A percentile compares a stretch with the other conserved stretches of the same genome.
Conservation (phyloP, 1,284 basidiomycete species). For the Erythrobasidium hasegawianum region DNA sequence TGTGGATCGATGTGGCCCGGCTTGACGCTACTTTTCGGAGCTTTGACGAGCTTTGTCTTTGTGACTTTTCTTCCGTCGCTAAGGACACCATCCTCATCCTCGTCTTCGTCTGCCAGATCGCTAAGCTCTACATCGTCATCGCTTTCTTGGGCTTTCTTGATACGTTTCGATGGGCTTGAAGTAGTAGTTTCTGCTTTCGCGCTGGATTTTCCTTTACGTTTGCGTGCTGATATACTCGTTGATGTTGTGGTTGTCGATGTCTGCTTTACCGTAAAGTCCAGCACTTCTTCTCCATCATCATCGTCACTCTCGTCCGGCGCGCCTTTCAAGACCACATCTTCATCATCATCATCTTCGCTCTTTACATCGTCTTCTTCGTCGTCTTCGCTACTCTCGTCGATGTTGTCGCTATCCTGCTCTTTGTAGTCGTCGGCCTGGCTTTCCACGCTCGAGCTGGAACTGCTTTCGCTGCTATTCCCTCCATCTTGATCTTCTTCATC, state of each 20-base stretch:
- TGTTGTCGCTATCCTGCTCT: conserved; percentile 26
- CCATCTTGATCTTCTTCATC: not conserved
- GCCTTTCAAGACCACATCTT: not conserved
- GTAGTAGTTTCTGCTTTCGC: conserved; percentile 1
- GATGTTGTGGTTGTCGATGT: not conserved
- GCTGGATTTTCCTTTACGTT: conserved; percentile 12
- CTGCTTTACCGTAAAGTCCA: conserved; percentile 12
- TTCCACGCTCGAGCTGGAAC: conserved; percentile 13
- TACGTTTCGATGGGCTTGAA: conserved; percentile 13
- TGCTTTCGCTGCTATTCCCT: conserved; percentile 10
- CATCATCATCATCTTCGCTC: conserved; percentile 21
- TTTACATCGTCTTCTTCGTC: conserved; percentile 7
- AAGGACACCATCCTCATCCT: conserved; percentile 35
- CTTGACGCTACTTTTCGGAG: conserved; percentile 32
- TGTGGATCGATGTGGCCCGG: conserved; percentile 42
- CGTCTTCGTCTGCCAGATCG: conserved; percentile 11
- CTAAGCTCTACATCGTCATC: conserved; percentile 37
- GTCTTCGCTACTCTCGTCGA: conserved; percentile 25
- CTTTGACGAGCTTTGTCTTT: conserved; percentile 22
- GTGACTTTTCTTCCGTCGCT: conserved; percentile 6
- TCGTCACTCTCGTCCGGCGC: not conserved
- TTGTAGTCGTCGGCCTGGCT: conserved; percentile 25
- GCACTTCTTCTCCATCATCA: conserved; percentile 14
- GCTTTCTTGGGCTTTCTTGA: conserved; percentile 29
- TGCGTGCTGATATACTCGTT: conserved; percentile 2